Evolutionary conservation across 2,329 filamentous ascomycete genomes (phyloP).

Genomic region (Xylariomycetidae sp.): DNA sequence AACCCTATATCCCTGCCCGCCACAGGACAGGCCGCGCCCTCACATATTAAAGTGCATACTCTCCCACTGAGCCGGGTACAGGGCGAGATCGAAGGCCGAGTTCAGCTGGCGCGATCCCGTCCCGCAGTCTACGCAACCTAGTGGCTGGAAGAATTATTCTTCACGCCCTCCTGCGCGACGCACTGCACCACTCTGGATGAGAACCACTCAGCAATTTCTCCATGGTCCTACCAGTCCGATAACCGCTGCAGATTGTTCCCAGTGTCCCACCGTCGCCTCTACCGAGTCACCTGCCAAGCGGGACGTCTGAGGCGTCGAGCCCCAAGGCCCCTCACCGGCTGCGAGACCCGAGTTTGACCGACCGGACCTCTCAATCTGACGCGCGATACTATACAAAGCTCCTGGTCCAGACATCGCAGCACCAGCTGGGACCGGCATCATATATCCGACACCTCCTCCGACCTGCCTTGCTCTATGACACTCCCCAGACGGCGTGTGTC

Average conservation of each 20-base stretch:
- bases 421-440: no score
- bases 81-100: constrained; percentile 12
- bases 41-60: not conserved
- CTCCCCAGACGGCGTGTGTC: not conserved
- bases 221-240: constrained; percentile 8
- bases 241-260: constrained; percentile 4
- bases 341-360: no score
- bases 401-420: no score
- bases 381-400: no score
- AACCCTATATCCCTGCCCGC: constrained; percentile 1
- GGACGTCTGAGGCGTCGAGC: not conserved
- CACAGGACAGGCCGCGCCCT: not conserved
- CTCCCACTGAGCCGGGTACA: constrained; percentile 2
- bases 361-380: no score
- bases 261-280: constrained; percentile 1
- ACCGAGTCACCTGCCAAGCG: not conserved
- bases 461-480: not conserved
- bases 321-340: no score
- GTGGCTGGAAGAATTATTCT: constrained; percentile 27
- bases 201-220: constrained; percentile 11
- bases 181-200: constrained; percentile 9
- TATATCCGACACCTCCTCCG: not conserved
- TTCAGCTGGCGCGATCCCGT: constrained; percentile 16
- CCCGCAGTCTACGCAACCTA: no score
- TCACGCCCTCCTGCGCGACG: constrained; percentile 11